Base-by-base conservation (phyloP, 2,329 filamentous ascomycete genomes). In the Talaromyces amestolkiae region DNA sequence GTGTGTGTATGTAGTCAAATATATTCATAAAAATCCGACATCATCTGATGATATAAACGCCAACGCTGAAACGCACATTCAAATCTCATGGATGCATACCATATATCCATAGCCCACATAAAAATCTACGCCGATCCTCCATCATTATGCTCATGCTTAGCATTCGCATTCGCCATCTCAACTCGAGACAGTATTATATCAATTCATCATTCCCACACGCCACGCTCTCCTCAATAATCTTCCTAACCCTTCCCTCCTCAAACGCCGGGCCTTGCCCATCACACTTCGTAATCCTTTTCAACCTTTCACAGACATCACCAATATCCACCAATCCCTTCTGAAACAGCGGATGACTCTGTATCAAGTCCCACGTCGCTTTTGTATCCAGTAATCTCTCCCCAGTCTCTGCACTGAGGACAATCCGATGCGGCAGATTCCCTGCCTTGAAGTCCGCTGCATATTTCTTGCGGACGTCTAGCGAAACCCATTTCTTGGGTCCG, bases 231-330 rank as follows among this genome's bases (percentile, higher is more conserved):
- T 92, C 86, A 69, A 98, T 93, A 17, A 91, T 92, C 67, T 83
- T 81, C 51, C 87, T 77, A 17, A 98, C 89, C 53, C 87, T 86
- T 27, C 85, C 80, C 76, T 97, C 93, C 67, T 91, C 89, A 71
- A 97, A 97, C 47, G 95, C 93, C 2, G 93, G 93, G 0, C 93
- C 91, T 74, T 92, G 89, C 2, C 93, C 93, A 77, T 97, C 91
- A 75, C 93, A 97, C 72, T 89, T 87, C 19, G 92, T 91, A 72
- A 86, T 81, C 19, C 84, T 83, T 80, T 92, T 93, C 62, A 98
- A 81, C 13, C 88, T 83, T 73, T 95, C 90, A 75, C 90, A 93
- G 37, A 97, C 91, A 74, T 90, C 86, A 43, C 85, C 89, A 13
- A 97, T 87, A 76, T 98, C 91, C 31, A 97, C 89, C 22, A 91